Conservation (phyloP, 2,329 filamentous ascomycete genomes). For the Fusarium illudens region DNA sequence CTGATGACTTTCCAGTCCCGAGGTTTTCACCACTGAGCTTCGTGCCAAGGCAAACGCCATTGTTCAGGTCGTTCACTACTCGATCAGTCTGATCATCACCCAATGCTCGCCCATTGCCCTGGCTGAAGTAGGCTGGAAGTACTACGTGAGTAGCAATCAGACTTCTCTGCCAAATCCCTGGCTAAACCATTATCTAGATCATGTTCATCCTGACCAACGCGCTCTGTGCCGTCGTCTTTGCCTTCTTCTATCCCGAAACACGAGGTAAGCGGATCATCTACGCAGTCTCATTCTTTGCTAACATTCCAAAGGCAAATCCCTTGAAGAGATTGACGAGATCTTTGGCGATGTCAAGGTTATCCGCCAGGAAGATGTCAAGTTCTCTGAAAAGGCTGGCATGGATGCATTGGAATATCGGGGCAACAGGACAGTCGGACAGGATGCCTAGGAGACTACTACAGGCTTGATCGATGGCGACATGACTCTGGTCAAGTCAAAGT, state of each 20-base stretch:
- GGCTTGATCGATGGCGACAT: neutral
- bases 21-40: constrained; percentile 52
- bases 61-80: constrained; percentile 53
- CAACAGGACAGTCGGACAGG: neutral
- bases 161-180: rapidly evolving
- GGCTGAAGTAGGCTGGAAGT: constrained; percentile 52
- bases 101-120: constrained; percentile 53
- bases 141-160: constrained; percentile 43
- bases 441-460: neutral
- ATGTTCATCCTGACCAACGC: constrained; percentile 52
- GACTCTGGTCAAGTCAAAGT: neutral
- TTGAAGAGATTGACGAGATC: constrained; percentile 52
- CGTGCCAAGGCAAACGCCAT: constrained; percentile 53
- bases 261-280: constrained; percentile 38
- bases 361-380: constrained; percentile 32
- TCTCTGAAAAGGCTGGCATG: constrained; percentile 27
- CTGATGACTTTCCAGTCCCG: constrained; percentile 39
- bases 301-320: constrained; percentile 47
- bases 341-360: constrained; percentile 50
- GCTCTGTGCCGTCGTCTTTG: constrained; percentile 48
- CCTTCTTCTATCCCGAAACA: constrained; percentile 50
- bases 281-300: neutral
- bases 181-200: constrained; percentile 38
- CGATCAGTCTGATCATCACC: constrained; percentile 51
- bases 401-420: constrained; percentile 16